phyloP scores from a whole-genome alignment of 2,329 filamentous ascomycete genomes.

The Torrubiella hemipterigena region DNA sequence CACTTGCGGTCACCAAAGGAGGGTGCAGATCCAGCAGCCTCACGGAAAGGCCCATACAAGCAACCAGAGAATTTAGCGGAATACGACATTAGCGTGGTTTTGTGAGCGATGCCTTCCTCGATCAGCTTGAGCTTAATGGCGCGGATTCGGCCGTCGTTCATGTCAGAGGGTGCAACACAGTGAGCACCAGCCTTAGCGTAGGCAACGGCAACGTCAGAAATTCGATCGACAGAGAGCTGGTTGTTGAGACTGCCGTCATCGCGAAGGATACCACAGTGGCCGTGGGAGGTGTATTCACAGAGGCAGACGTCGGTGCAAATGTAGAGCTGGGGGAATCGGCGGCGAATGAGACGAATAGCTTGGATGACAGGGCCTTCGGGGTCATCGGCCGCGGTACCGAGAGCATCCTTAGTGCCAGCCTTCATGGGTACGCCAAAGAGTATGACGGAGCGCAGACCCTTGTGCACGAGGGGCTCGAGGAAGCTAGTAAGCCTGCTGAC shows the following conservation, averaged over 20 bases:
- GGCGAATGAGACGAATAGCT: constrained; percentile 70
- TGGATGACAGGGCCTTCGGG: constrained; percentile 85
- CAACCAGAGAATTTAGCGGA: constrained; percentile 96
- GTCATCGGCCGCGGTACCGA: constrained; percentile 87
- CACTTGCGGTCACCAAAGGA: constrained; percentile 91
- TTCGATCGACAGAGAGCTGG: constrained; percentile 80
- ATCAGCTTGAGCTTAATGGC: constrained; percentile 98
- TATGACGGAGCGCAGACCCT: constrained; percentile 86
- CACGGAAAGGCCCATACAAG: constrained; percentile 92
- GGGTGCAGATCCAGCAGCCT: constrained; percentile 82
- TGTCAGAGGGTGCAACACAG: constrained; percentile 93
- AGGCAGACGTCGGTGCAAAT: constrained; percentile 90
- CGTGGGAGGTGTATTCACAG: constrained; percentile 97
- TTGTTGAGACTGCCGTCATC: constrained; percentile 94
- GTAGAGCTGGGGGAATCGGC: constrained; percentile 81
- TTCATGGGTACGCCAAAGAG: constrained; percentile 87
- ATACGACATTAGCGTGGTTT: constrained; percentile 91
- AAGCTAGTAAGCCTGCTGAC: constrained; percentile 77
- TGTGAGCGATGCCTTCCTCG: constrained; percentile 84
- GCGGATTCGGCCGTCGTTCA: constrained; percentile 96
- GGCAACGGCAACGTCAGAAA: constrained; percentile 93
- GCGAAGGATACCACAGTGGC: constrained; percentile 90
- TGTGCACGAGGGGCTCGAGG: constrained; percentile 74
- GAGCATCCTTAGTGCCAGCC: constrained; percentile 72
- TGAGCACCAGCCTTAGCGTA: constrained; percentile 95